Evolutionary conservation across 2,329 filamentous ascomycete species (phyloP).

Genomic region (Aureobasidium melanogenum): DNA sequence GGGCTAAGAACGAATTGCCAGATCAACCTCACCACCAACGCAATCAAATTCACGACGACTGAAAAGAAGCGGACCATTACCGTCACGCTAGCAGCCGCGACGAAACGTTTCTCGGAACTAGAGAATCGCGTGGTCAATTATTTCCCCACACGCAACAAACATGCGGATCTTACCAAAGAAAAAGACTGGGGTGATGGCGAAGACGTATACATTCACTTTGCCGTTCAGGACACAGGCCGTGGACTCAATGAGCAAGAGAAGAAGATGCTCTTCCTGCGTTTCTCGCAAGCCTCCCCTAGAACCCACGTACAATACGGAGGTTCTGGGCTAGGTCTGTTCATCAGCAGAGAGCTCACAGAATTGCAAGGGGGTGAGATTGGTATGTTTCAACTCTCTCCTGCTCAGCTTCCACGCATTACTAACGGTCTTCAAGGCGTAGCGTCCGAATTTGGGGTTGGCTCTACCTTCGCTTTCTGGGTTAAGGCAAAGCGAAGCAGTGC

Average conservation of each 20-base stretch:
- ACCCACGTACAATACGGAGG: constrained; percentile 75
- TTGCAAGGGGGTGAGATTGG: constrained; percentile 70
- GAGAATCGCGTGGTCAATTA: constrained; percentile 46
- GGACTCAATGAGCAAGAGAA: constrained; percentile 64
- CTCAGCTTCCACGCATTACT: neutral
- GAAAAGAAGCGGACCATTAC: constrained; percentile 55
- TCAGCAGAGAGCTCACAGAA: constrained; percentile 69
- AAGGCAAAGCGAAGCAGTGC: constrained; percentile 51
- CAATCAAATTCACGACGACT: constrained; percentile 69
- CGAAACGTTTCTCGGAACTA: constrained; percentile 40
- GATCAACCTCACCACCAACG: constrained; percentile 73
- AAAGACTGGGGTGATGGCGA: constrained; percentile 63
- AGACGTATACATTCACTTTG: constrained; percentile 58
- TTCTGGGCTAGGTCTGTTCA: constrained; percentile 69
- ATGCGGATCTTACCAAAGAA: constrained; percentile 39
- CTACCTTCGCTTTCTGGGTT: constrained; percentile 70
- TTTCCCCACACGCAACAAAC: constrained; percentile 48
- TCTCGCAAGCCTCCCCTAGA: constrained; percentile 66
- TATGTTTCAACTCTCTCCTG: neutral
- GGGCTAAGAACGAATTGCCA: neutral
- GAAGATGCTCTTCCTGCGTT: constrained; percentile 66
- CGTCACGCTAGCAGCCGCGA: constrained; percentile 57
- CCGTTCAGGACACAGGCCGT: constrained; percentile 68
- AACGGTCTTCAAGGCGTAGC: constrained; percentile 40
- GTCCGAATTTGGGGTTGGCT: constrained; percentile 58